Evolutionary conservation across 202 grass and related monocot species (phyloP).

Genomic region (Setaria viridis): DNA sequence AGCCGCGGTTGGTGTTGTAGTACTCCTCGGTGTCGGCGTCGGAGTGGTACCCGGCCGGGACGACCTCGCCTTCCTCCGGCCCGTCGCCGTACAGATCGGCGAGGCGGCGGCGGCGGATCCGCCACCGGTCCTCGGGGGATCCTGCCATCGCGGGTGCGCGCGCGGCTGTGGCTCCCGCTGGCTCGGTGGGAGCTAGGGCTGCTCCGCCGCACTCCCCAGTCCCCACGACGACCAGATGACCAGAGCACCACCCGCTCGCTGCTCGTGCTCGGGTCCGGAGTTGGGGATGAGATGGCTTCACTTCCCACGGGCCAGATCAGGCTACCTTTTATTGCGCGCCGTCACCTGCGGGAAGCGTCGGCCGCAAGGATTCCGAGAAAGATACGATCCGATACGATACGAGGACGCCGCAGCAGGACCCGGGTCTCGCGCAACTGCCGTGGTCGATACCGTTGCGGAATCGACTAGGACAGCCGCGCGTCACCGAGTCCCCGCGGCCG

Average conservation of each 20-base stretch:
- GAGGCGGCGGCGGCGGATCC: not conserved
- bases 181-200: not conserved
- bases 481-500: not conserved
- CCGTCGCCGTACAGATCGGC: not conserved
- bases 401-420: not conserved
- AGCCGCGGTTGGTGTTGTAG: not conserved
- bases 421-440: not conserved
- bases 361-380: not conserved
- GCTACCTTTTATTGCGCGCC: not conserved
- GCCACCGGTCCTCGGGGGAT: not conserved
- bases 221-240: no score
- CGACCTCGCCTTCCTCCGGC: slow-evolving; percentile 35
- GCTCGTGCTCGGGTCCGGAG: no score
- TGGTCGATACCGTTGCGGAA: not conserved
- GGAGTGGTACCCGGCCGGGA: not conserved
- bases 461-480: not conserved
- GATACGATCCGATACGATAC: not conserved
- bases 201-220: not conserved
- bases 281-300: not conserved
- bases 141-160: not conserved
- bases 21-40: slow-evolving; percentile 21
- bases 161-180: not conserved
- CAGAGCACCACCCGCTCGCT: no score
- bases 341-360: not conserved
- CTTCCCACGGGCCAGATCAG: not conserved